Percentiles rank a stretch among this genome's conserved stretches.
Evolutionary conservation across 2,329 filamentous ascomycete genomes (phyloP).

Genomic region (Phialophora chinensis): DNA sequence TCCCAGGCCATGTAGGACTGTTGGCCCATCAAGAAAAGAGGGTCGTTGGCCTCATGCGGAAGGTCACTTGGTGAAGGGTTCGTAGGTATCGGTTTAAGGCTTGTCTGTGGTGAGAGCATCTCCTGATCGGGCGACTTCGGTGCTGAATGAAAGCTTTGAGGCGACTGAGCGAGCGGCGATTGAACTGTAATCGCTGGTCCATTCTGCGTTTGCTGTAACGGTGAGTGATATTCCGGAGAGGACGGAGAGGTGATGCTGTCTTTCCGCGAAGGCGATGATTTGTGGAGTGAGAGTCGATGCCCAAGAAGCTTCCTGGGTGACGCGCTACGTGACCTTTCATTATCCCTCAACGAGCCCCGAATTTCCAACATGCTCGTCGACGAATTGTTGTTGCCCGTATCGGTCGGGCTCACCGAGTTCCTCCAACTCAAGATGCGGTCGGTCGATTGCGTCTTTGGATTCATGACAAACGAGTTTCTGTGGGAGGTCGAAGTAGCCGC

Average conservation of each 20-base stretch:
- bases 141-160: conserved; percentile 87
- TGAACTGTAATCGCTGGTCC: conserved; percentile 29
- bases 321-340: conserved; percentile 33
- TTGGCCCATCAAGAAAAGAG: conserved; percentile 35
- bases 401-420: conserved; percentile 66
- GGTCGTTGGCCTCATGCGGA: conserved; percentile 26
- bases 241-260: conserved; percentile 13
- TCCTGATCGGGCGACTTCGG: conserved; percentile 57
- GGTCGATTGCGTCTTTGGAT: conserved; percentile 55
- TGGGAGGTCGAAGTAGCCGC: conserved; percentile 52
- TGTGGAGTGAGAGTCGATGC: conserved; percentile 29
- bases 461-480: conserved; percentile 42
- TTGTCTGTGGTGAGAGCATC: conserved; percentile 2
- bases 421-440: conserved; percentile 91
- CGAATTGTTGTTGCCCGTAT: conserved; percentile 46
- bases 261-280: conserved; percentile 24
- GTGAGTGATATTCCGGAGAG: conserved; percentile 27
- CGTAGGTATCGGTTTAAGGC: conserved; percentile 13
- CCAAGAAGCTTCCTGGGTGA: conserved; percentile 34
- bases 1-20: conserved; percentile 38
- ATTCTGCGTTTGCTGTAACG: conserved; percentile 28
- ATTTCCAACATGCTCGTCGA: conserved; percentile 31
- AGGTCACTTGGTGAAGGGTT: conserved; percentile 26
- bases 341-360: conserved; percentile 23
- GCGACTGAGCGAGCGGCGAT: conserved; percentile 85